Conservation (phyloP, 805 yeast species). For the Starmerella davenportii region DNA sequence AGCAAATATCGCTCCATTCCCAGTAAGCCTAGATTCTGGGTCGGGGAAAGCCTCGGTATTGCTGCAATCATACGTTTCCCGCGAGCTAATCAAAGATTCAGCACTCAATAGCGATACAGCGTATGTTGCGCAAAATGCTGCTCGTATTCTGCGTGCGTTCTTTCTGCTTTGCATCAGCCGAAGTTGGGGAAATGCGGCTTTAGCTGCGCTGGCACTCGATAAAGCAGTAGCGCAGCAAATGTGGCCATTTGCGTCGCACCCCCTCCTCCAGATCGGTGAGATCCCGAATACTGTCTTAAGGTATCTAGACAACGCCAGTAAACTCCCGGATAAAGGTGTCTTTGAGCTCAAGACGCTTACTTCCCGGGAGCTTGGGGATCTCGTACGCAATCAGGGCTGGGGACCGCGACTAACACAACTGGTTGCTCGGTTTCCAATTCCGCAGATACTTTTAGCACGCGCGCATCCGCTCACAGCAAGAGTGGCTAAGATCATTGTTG, state of each 20-base stretch:
- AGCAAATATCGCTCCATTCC: constrained; percentile 26
- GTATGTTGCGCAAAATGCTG: constrained; percentile 89
- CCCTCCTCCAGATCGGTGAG: constrained; percentile 67
- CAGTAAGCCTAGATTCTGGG: constrained; percentile 5
- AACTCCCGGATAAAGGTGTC: constrained; percentile 23
- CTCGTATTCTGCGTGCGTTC: constrained; percentile 81
- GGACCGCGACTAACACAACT: constrained; percentile 45
- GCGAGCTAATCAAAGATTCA: constrained; percentile 52
- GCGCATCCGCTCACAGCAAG: constrained; percentile 74
- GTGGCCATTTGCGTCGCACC: constrained; percentile 76
- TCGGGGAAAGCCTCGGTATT: constrained; percentile 78
- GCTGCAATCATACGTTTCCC: constrained; percentile 74
- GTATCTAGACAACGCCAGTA: constrained; percentile 36
- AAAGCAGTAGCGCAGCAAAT: constrained; percentile 66
- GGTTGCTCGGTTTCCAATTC: constrained; percentile 54
- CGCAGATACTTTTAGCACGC: constrained; percentile 51
- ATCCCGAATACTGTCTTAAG: constrained; percentile 29
- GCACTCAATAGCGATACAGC: constrained; percentile 72
- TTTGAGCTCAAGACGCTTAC: constrained; percentile 58
- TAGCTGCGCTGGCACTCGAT: constrained; percentile 60
- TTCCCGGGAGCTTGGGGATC: constrained; percentile 64
- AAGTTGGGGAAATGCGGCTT: constrained; percentile 74
- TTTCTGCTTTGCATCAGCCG: constrained; percentile 74
- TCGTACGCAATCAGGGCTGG: constrained; percentile 65
- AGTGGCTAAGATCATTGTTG: constrained; percentile 64